Percentiles rank a stretch among this genome's conserved stretches.
These are phyloP conservation scores for Cymodocea nodosa DNA, from an alignment of 116 monocot species.

Conservation along the genomic window DNA sequence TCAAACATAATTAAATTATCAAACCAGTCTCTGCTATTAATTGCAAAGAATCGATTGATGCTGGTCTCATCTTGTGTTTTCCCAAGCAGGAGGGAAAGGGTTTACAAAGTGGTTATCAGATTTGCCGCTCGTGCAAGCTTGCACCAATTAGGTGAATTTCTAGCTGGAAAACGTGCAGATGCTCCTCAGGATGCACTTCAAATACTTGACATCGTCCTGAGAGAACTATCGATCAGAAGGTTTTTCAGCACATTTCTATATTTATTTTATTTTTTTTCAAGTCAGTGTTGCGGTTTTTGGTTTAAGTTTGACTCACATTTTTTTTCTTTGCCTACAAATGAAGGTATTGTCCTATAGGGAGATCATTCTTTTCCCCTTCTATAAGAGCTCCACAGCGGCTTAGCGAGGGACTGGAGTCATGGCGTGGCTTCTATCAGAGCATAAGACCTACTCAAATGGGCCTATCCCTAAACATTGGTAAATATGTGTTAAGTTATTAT, in stretches of 20 bases:
- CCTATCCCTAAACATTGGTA: conserved; percentile 65
- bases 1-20: no score
- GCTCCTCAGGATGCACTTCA: conserved; percentile 53
- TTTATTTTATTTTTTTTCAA: not conserved
- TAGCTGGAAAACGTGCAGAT: conserved; percentile 28
- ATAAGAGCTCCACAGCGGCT: conserved; percentile 22
- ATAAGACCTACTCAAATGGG: conserved; percentile 76
- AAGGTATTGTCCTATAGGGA: conserved; percentile 44
- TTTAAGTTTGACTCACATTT: not conserved
- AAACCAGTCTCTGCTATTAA: no score
- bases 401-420: conserved; percentile 54
- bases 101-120: conserved; percentile 43
- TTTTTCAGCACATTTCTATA: not conserved
- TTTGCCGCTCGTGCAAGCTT: conserved; percentile 38
- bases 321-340: not conserved
- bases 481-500: not conserved
- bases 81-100: conserved; percentile 25
- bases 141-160: conserved; percentile 32
- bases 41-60: no score
- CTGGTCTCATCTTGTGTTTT: not conserved
- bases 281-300: not conserved
- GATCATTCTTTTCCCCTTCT: conserved; percentile 55
- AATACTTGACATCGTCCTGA: conserved; percentile 47
- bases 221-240: conserved; percentile 31
- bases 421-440: conserved; percentile 72